Base-by-base conservation (phyloP, 2,329 filamentous ascomycete species). In the Xylaria sp. region DNA sequence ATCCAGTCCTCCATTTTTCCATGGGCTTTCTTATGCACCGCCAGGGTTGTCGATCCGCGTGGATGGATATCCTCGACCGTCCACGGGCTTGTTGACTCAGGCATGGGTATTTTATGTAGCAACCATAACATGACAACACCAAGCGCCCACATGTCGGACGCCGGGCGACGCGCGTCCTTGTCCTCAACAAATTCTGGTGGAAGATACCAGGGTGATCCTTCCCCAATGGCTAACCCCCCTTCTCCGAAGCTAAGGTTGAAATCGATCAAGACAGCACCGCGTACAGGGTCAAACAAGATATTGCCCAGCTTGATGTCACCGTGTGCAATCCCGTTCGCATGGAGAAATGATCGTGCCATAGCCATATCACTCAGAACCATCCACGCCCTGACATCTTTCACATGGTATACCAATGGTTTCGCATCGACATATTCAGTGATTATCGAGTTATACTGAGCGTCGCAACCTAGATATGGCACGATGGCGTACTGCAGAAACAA, bases 51-150 rank as follows among this genome's bases (percentile, higher is more conserved):
- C 33, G 31, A 1, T 8, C 20, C 49, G 10, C 1, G 1, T 3
- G 58, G 31, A 39, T 57, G 58, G 7, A 66, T 4, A 52, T 62
- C 41, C 13, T 12, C 23, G 4, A 43, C 6, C 4, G 33, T 5
- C 64, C 64, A 66, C 7, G 6, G 1, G 8, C 0, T 18, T n/a
- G 20, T n/a, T 6, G 2, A 3, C 15, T 67, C 64, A 8, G 64
- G 64, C 13, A 46, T 12, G 5, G 51, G 64, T 25, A 67, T 54
- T 3, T 20, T 25, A 8, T 6, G 13, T 6, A 62, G 59, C 33
- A 59, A 18, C 64, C 64, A 67, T 43, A 54, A 13, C 46, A 59
- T 63, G 2, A 67, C 54, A 39, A 67, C 36, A 5, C 64, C 64
- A 33, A 67, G 48, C 8, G 52, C 64, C 59, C 59, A 67, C 25